These are phyloP conservation scores for Metschnikowia cerradonensis DNA, from an alignment of 805 yeast species.

Conservation along the genomic window DNA sequence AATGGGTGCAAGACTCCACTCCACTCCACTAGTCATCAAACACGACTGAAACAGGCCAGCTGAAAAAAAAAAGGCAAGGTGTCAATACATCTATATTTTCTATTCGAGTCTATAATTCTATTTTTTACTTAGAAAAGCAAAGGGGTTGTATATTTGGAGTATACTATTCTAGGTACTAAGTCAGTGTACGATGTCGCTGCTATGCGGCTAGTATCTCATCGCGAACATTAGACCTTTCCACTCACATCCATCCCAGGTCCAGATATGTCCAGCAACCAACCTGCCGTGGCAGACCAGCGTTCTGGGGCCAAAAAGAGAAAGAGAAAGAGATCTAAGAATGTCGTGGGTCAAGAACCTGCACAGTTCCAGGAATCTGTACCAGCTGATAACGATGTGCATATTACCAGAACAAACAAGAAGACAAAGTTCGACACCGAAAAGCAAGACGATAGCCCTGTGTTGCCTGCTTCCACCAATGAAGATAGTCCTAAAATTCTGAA, in stretches of 20 bases:
- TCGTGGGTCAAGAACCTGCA: constrained; percentile 1
- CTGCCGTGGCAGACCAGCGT: constrained; percentile 5
- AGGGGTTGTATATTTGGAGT: not conserved
- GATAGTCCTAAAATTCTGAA: not conserved
- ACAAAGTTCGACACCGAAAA: constrained; percentile 18
- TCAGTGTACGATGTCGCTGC: not conserved
- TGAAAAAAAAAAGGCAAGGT: not conserved
- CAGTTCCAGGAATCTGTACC: constrained; percentile 2
- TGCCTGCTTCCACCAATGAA: not conserved
- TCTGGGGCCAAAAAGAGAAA: constrained; percentile 14
- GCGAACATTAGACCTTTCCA: not conserved
- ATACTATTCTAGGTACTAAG: not conserved
- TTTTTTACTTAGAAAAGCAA: not conserved
- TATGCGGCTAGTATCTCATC: not conserved
- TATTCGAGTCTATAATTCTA: not conserved
- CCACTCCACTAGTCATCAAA: not conserved
- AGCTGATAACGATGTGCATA: constrained; percentile 13
- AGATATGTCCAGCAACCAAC: constrained; percentile 9
- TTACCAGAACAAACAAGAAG: constrained; percentile 22
- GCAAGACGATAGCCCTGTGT: not conserved
- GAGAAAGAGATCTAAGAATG: constrained; percentile 21
- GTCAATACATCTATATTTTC: too few species aligned
- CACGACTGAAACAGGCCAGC: not conserved
- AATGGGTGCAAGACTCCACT: not conserved
- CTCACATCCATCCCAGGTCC: not conserved